Evolutionary conservation across 2,329 filamentous ascomycete genomes (phyloP).

Genomic region (Alternaria panax): DNA sequence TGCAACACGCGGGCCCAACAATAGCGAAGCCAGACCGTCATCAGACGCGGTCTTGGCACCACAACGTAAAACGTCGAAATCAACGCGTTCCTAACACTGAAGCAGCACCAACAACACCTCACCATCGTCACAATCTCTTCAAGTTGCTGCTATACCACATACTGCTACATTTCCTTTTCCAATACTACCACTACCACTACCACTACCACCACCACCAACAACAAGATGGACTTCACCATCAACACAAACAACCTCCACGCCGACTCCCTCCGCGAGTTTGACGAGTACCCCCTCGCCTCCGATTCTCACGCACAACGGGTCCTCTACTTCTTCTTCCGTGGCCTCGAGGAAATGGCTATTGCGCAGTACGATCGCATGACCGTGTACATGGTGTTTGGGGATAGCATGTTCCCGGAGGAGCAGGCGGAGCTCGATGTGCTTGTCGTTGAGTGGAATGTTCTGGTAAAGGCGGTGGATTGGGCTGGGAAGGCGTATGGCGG

Average conservation of each 20-base stretch:
- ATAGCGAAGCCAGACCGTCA: not conserved
- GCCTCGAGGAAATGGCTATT: not conserved
- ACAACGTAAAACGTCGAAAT: not conserved
- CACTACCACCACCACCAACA: not conserved
- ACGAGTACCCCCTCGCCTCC: not conserved
- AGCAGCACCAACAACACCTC: not conserved
- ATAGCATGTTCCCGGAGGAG: not conserved
- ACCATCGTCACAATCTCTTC: not conserved
- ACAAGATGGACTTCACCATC: not conserved
- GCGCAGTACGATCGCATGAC: not conserved
- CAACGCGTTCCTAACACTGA: not conserved
- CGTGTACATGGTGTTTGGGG: not conserved
- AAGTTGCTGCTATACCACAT: not conserved
- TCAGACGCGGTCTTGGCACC: slow-evolving; percentile 1
- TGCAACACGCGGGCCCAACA: not conserved
- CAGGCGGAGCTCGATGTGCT: not conserved
- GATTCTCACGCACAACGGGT: not conserved
- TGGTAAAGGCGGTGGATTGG: not conserved
- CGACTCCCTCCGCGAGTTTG: not conserved
- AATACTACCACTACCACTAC: not conserved
- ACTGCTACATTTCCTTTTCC: not conserved
- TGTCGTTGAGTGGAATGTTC: not conserved
- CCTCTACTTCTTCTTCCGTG: not conserved
- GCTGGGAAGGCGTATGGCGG: not conserved
- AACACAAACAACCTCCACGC: not conserved